These are phyloP conservation scores for Trifolium repens DNA, from an alignment of 306 rosid genomes.

Conservation along the genomic window DNA sequence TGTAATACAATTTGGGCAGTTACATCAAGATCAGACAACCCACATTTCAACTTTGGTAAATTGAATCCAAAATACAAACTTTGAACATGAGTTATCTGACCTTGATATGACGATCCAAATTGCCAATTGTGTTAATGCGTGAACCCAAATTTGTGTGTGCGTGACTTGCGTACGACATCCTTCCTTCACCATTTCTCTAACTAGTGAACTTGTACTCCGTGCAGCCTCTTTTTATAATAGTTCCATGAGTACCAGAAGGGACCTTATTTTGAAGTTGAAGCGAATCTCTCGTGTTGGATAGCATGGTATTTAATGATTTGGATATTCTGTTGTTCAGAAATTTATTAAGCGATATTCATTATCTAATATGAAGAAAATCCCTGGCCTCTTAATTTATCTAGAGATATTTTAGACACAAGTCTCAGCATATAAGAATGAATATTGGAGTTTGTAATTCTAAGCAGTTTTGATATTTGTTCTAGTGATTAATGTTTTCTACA, in stretches of 20 bases:
- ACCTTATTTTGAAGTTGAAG: slow-evolving; percentile 42
- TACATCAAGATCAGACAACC: not conserved
- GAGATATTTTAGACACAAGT: slow-evolving; percentile 33
- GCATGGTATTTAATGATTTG: slow-evolving; percentile 29
- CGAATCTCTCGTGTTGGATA: slow-evolving; percentile 31
- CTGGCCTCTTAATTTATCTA: slow-evolving; percentile 21
- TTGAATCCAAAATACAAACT: not conserved
- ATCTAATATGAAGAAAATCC: slow-evolving; percentile 26
- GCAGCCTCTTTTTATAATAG: slow-evolving; percentile 81
- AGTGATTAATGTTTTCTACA: slow-evolving; percentile 8
- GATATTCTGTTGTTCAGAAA: slow-evolving; percentile 19
- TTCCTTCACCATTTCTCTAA: slow-evolving; percentile 20
- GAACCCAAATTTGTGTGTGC: not conserved
- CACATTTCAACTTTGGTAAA: not conserved
- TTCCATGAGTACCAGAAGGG: slow-evolving; percentile 56
- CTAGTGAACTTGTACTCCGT: slow-evolving; percentile 21
- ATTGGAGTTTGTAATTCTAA: slow-evolving; percentile 28
- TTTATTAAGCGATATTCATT: slow-evolving; percentile 29
- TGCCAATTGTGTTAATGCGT: not conserved
- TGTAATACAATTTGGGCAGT: not conserved
- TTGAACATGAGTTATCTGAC: not conserved
- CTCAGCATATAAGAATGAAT: slow-evolving; percentile 29
- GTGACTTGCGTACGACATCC: not conserved
- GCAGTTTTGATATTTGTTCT: slow-evolving; percentile 38
- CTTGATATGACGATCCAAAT: not conserved